Conservation (phyloP, 495 filamentous ascomycete genomes). For the Neurospora africana region DNA sequence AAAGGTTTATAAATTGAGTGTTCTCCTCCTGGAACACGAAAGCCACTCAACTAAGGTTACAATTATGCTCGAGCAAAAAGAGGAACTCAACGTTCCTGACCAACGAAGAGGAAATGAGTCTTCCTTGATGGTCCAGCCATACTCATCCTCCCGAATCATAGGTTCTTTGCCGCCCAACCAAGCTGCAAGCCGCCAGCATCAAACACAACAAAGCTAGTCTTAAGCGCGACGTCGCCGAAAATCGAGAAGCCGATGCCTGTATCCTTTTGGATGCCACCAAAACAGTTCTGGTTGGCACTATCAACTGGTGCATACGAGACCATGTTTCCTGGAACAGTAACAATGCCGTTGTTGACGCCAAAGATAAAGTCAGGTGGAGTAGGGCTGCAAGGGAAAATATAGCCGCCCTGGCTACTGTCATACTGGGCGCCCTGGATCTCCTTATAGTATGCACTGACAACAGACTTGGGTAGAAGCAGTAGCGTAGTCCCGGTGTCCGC, state of each 20-base stretch:
- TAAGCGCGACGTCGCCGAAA: conserved; percentile 39
- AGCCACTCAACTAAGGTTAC: background rate
- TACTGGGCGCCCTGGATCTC: conserved; percentile 43
- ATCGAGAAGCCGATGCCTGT: conserved; percentile 55
- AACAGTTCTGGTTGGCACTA: conserved; percentile 36
- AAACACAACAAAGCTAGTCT: conserved; percentile 61
- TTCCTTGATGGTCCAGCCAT: background rate
- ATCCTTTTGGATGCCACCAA: conserved; percentile 55
- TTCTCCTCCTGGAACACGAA: background rate
- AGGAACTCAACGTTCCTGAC: background rate
- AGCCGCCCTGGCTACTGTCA: conserved; percentile 45
- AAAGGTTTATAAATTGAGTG: background rate
- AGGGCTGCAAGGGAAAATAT: conserved; percentile 54
- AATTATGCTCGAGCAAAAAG: background rate
- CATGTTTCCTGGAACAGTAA: conserved; percentile 44
- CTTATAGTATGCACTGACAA: conserved; percentile 56
- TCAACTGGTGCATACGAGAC: conserved; percentile 41
- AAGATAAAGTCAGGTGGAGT: conserved; percentile 53
- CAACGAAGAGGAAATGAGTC: background rate
- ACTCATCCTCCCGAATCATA: conserved; percentile 5
- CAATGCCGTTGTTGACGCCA: conserved; percentile 35
- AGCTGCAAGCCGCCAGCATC: conserved; percentile 30
- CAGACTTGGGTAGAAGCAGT: conserved; percentile 44
- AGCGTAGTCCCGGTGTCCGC: conserved; percentile 69
- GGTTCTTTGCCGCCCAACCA: conserved; percentile 44